A percentile compares a stretch with the other conserved stretches of the same genome.
phyloP scores from a whole-genome alignment of 2,329 filamentous ascomycete genomes.

The Zymoseptoria ardabiliae region DNA sequence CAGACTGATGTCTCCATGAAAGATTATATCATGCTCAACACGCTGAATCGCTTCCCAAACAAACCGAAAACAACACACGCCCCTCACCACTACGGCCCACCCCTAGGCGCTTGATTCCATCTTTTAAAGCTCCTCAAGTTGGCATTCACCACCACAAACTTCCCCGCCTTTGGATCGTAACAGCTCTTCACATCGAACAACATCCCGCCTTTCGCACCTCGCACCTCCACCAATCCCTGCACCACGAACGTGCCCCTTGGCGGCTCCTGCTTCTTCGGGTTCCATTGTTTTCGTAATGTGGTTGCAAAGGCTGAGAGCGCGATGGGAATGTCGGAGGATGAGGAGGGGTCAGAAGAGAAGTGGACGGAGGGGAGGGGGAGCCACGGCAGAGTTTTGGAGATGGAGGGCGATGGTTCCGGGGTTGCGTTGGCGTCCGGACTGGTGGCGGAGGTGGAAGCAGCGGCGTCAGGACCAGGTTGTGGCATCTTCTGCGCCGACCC shows the following conservation, averaged over 20 bases:
- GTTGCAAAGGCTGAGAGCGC: slow-evolving; percentile 23
- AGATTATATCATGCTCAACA: too few species aligned
- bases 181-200: slow-evolving; percentile 39
- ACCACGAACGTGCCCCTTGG: slow-evolving; percentile 42
- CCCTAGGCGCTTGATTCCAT: slow-evolving; percentile 34
- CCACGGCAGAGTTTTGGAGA: slow-evolving; percentile 11
- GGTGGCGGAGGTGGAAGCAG: not conserved
- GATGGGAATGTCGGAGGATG: slow-evolving; percentile 23
- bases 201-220: slow-evolving; percentile 35
- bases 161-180: slow-evolving; percentile 39
- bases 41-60: too few species aligned
- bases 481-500: not conserved
- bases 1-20: too few species aligned
- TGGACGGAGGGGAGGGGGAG: not conserved
- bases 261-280: slow-evolving; percentile 28
- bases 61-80: too few species aligned
- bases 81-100: slow-evolving; percentile 21
- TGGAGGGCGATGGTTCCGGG: slow-evolving; percentile 19
- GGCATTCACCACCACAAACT: slow-evolving; percentile 30
- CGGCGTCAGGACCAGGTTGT: not conserved
- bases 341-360: not conserved
- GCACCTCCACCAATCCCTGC: slow-evolving; percentile 39
- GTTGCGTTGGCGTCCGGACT: not conserved
- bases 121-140: slow-evolving; percentile 25
- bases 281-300: slow-evolving; percentile 25